These are phyloP conservation scores for Apiospora phragmitis DNA, from an alignment of 2,329 filamentous ascomycete genomes.

Conservation along the genomic window DNA sequence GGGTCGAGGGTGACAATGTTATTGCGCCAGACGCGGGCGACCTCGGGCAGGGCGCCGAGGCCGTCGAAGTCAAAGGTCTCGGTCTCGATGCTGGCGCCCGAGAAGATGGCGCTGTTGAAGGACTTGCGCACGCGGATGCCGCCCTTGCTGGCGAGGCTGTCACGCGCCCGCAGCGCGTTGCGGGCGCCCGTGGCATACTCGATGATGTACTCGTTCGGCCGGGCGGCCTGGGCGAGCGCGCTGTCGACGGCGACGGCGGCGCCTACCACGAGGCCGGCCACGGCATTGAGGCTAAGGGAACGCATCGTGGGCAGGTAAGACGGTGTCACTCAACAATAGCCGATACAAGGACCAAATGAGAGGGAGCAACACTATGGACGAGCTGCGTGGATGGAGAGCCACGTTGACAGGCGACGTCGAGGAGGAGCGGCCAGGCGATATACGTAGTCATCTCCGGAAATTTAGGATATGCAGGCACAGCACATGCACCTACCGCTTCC, in stretches of 20 bases:
- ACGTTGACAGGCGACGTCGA: not conserved
- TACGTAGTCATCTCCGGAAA: not conserved
- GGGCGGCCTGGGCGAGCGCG: not conserved
- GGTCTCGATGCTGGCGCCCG: slow-evolving; percentile 30
- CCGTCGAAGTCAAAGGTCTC: slow-evolving; percentile 28
- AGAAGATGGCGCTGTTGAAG: slow-evolving; percentile 29
- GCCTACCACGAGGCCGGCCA: not conserved
- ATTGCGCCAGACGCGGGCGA: slow-evolving; percentile 28
- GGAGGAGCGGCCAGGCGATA: not conserved
- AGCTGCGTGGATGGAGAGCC: not conserved
- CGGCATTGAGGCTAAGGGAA: not conserved
- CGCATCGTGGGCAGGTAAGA: not conserved
- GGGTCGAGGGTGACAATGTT: slow-evolving; percentile 20
- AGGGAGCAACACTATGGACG: not conserved
- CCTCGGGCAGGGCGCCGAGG: slow-evolving; percentile 33
- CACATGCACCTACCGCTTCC: not conserved
- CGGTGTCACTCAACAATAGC: no score
- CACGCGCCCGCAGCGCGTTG: not conserved
- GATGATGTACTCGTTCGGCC: not conserved
- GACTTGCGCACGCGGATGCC: slow-evolving; percentile 24
- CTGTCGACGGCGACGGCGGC: not conserved
- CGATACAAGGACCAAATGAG: not conserved
- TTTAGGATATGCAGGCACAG: not conserved
- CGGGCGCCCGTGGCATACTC: not conserved
- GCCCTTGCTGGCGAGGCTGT: slow-evolving; percentile 1